Base-by-base conservation (phyloP, 2,329 filamentous ascomycete species). In the Sclerotinia borealis region DNA sequence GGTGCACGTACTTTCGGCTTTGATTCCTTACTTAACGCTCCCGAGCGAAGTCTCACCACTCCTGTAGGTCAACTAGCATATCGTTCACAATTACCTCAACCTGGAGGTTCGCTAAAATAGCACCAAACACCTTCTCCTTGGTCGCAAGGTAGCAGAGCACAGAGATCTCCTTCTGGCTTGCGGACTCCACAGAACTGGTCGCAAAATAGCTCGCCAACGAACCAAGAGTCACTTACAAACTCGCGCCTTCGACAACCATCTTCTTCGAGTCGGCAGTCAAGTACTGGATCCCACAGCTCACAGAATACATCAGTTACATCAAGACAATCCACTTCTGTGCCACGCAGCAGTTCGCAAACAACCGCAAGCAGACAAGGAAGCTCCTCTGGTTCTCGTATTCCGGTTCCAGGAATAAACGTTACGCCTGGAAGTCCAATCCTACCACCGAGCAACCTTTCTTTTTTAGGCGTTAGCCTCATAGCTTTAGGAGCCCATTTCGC, bases 391-490 rank as follows among this genome's bases (percentile, higher is more conserved):
- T 62, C 60, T 36, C 60, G 31, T 48, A 39, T 39, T 43, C 34
- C 49, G 29, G n/a, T 48, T 17, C 22, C 39, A 56, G 34, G 17
- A 47, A 58, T 36, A n/a, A 47, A 19, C 11, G 11, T 29, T 27
- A 27, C 13, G 25, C 31, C 60, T 58, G 31, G 31, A 27, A 27
- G 17, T 17, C 11, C 31, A 45, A 34, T 15, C 9, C 25, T 47
- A 37, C 27, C 43, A 15, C 22, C 22, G 19, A 17, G 39, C 5
- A 17, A 51, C 10, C 59, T 31, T 31, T 51, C 45, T 36, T 63
- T 63, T 63, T 52, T 59, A 56, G 61, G 43, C 56, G 43, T 37
- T 63, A 48, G 36, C 61, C 54, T 60, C 61, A 15, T 59, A 63
- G 51, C 47, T 60, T 51, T 39, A 36, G 34, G 36, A 52, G 61